Conservation (phyloP, 371 early-diverging fungal genomes). For the Lichtheimia hyalospora region DNA sequence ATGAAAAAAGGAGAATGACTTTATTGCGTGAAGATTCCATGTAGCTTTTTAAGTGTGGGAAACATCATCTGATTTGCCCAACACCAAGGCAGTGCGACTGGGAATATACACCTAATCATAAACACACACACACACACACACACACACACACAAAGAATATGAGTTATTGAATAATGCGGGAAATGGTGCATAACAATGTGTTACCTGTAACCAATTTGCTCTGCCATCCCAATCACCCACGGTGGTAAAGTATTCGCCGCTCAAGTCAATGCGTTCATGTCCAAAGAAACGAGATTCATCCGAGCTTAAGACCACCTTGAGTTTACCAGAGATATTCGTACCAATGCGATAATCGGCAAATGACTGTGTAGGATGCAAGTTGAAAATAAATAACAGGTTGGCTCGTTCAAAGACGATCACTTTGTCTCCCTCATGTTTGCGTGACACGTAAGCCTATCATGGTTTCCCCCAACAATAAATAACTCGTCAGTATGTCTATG, state of each 20-base stretch:
- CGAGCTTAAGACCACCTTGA: constrained; percentile 75
- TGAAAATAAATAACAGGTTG: constrained; percentile 86
- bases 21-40: neutral
- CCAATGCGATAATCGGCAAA: constrained; percentile 89
- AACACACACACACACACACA: too few species aligned
- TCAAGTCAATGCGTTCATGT: constrained; percentile 73
- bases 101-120: constrained; percentile 65
- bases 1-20: neutral
- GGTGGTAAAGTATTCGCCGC: constrained; percentile 63
- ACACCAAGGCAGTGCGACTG: constrained; percentile 68
- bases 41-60: neutral
- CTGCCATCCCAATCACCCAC: constrained; percentile 71
- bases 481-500: neutral
- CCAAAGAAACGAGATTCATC: constrained; percentile 81
- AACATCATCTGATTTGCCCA: constrained; percentile 19
- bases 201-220: constrained; percentile 70
- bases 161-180: neutral
- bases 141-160: neutral
- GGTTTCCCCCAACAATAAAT: neutral
- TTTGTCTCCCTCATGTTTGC: constrained; percentile 92
- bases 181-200: neutral
- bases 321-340: constrained; percentile 65
- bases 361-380: constrained; percentile 88
- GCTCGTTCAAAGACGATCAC: constrained; percentile 92
- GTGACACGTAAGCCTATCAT: constrained; percentile 70